phyloP scores from a whole-genome alignment of 768 basidiomycete genomes.

The Boletus reticulatus region DNA sequence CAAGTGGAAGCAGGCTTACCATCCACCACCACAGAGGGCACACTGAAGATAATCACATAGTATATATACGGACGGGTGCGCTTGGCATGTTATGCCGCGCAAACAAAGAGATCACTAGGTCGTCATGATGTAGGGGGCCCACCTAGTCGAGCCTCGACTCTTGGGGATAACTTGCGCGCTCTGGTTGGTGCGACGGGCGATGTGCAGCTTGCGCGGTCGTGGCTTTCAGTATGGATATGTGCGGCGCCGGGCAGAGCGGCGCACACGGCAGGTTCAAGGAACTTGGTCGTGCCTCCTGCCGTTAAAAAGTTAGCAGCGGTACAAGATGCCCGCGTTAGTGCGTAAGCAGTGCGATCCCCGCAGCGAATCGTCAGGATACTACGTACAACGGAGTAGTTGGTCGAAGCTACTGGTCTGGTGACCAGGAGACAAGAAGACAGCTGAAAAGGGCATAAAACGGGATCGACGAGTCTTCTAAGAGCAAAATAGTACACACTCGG shows the following conservation, averaged over 20 bases:
- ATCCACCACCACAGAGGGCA: conserved; percentile 2
- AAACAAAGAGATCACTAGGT: too few relatives aligned
- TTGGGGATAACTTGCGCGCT: too few relatives aligned
- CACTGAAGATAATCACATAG: neutral
- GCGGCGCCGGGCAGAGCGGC: too few relatives aligned
- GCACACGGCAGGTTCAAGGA: too few relatives aligned
- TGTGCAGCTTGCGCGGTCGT: too few relatives aligned
- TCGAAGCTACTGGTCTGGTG: neutral
- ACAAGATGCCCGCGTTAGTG: neutral
- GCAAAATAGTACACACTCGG: conserved; percentile 27
- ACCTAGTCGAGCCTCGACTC: too few relatives aligned
- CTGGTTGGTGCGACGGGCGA: too few relatives aligned
- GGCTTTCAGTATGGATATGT: too few relatives aligned
- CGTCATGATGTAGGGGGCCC: too few relatives aligned
- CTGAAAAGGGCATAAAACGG: neutral
- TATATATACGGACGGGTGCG: neutral
- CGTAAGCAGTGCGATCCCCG: conserved; percentile 4
- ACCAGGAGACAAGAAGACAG: too few relatives aligned
- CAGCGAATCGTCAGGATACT: conserved; percentile 4
- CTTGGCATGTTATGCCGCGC: too few relatives aligned
- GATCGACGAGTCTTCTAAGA: conserved; percentile 18
- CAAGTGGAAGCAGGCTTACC: neutral
- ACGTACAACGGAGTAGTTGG: neutral
- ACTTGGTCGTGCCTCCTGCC: neutral
- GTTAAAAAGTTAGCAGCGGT: neutral